Evolutionary conservation across 2,329 filamentous ascomycete genomes (phyloP), one percentile per base, ranked within the genome.

Genomic region (Neopestalotiopsis rosae): DNA sequence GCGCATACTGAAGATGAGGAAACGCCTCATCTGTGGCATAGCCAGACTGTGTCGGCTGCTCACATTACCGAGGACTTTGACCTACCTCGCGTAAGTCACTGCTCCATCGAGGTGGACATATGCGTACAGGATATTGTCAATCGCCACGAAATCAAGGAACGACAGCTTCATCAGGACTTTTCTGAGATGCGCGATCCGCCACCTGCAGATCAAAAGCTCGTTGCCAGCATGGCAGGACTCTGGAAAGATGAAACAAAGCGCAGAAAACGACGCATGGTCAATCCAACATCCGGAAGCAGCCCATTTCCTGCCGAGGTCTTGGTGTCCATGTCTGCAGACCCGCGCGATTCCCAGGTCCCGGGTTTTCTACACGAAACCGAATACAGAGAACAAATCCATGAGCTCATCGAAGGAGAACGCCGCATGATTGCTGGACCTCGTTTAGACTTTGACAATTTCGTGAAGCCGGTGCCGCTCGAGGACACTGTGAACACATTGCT

Each of bases 321-420:
- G 69, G 88, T 97, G 3, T 94, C 94, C 2, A 97, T 98, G 91
- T 97, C 94, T 52, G 94, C 94, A 5, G 92, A 96, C 79, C 85
- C 90, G 40, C 88, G 94, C 66, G 87, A 93, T 69, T 89, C 89
- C 2, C 87, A 91, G 52, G 85, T 89, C n/a, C 89, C 90, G n/a
- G 91, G 90, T 0, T 99, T 96, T 95, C 92, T 98, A 67, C 95
- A 98, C 73, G 95, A 98, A 78, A 90, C 94, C 61, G 95, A 97
- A 76, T 95, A 92, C 76, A 85, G 89, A 40, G 83, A 90, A 58
- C 86, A 92, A 73, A 83, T 97, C 1, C 80, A 83, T 38, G 82
- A 87, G 32, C 84, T 97, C 30, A 88, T 93, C 9, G 77, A 81
- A 1, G 85, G 91, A 30, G 94, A 98, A 77, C 87, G 83, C 69